phyloP scores from a whole-genome alignment of 2,329 filamentous ascomycete species.

The Pseudomassariella vexata region DNA sequence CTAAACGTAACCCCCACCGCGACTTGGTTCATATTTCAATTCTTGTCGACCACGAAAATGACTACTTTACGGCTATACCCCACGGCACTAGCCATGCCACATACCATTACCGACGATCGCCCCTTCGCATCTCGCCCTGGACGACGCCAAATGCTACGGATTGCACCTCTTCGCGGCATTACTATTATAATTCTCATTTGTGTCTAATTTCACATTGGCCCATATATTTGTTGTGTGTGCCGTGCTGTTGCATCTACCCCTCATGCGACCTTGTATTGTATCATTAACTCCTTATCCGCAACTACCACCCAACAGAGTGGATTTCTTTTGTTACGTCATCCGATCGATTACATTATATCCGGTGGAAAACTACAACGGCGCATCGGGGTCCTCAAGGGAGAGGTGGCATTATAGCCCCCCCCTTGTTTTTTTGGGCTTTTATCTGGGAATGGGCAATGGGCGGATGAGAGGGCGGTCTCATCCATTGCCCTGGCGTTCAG shows the following conservation, averaged over 20 bases:
- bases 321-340: constrained; percentile 6
- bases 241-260: not conserved
- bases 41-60: not conserved
- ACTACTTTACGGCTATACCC: too few species aligned
- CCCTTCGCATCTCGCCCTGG: too few species aligned
- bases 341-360: constrained; percentile 2
- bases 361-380: constrained; percentile 6
- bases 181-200: constrained; percentile 7
- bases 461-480: constrained; percentile 6
- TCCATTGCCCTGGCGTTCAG: constrained; percentile 7
- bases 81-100: too few species aligned
- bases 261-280: too few species aligned
- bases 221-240: too few species aligned
- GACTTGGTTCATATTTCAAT: not conserved
- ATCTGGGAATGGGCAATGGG: constrained; percentile 4
- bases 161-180: too few species aligned
- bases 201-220: too few species aligned
- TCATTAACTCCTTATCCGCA: not conserved
- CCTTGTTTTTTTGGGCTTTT: constrained; percentile 1
- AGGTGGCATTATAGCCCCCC: constrained; percentile 3
- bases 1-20: not conserved
- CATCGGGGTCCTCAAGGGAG: constrained; percentile 4
- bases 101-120: too few species aligned
- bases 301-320: constrained; percentile 1
- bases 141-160: too few species aligned